A percentile compares a stretch with the other conserved stretches of the same genome.
phyloP scores from a whole-genome alignment of 441 rosid species.

The Sinapis alba region DNA sequence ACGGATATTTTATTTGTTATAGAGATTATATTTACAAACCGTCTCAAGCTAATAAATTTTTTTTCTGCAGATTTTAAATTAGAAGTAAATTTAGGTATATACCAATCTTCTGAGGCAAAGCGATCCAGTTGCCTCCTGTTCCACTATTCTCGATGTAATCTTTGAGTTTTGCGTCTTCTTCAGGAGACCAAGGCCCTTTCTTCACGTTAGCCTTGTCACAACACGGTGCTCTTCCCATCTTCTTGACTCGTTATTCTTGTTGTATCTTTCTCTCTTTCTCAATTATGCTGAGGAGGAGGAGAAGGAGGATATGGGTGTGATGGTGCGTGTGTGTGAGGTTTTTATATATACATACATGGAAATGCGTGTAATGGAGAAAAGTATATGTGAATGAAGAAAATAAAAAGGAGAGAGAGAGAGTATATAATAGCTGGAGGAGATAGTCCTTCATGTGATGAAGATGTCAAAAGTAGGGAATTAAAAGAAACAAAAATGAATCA shows the following conservation, averaged over 20 bases:
- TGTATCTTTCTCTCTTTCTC: conserved; percentile 25
- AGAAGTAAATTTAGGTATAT: conserved; percentile 12
- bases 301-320: conserved; percentile 32
- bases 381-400: conserved; percentile 38
- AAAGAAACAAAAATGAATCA: conserved; percentile 28
- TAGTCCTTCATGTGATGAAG: conserved; percentile 49
- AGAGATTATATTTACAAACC: neutral
- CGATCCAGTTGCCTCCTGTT: conserved; percentile 82
- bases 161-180: conserved; percentile 73
- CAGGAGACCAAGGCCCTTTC: conserved; percentile 86
- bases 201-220: conserved; percentile 79
- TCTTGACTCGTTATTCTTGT: conserved; percentile 13
- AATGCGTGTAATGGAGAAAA: conserved; percentile 30
- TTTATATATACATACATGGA: conserved; percentile 32
- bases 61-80: neutral
- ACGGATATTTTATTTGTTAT: neutral
- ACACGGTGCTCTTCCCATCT: conserved; percentile 87
- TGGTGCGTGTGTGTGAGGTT: conserved; percentile 34
- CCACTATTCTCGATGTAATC: conserved; percentile 62
- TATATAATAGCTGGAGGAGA: conserved; percentile 80
- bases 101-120: conserved; percentile 79
- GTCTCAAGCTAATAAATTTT: neutral
- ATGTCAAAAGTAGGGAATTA: conserved; percentile 45
- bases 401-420: conserved; percentile 33
- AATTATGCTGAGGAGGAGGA: conserved; percentile 19